Percentiles rank a stretch among this genome's conserved stretches.
Conservation (phyloP, 345 rosid species). For the Corchorus olitorius region DNA sequence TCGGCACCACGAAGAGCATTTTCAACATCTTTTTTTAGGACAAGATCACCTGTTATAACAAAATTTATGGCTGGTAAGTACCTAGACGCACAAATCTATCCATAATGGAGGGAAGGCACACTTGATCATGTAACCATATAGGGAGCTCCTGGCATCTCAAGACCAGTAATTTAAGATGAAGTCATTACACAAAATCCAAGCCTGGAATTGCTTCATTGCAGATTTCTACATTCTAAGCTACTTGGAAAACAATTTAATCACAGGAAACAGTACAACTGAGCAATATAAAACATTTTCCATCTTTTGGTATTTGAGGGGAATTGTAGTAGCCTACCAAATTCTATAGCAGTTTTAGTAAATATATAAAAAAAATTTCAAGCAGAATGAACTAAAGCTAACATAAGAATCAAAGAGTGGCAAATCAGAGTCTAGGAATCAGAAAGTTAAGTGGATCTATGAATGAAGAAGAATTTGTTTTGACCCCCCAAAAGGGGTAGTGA, state of each 20-base stretch:
- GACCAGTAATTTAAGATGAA: not conserved
- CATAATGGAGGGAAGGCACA: not conserved
- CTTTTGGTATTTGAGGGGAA: not conserved
- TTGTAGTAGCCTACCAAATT: not conserved
- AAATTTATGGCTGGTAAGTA: not conserved
- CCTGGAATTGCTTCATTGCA: not conserved
- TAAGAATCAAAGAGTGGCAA: too few species aligned
- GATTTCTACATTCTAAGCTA: not conserved
- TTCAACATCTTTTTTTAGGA: constrained; percentile 56
- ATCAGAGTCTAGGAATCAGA: too few species aligned
- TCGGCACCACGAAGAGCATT: constrained; percentile 65
- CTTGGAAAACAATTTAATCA: not conserved
- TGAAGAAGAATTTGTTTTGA: too few species aligned
- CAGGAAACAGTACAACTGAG: not conserved
- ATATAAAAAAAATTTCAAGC: too few species aligned
- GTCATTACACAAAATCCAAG: not conserved
- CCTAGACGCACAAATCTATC: not conserved
- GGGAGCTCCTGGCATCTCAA: too few species aligned
- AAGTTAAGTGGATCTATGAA: not conserved
- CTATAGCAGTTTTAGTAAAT: too few species aligned
- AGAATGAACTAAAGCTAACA: too few species aligned
- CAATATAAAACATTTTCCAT: not conserved
- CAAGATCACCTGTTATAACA: constrained; percentile 57
- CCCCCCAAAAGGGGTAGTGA: too few species aligned
- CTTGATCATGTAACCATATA: not conserved